Conservation (phyloP, 2,329 filamentous ascomycete genomes). For the Truncatella angustata region DNA sequence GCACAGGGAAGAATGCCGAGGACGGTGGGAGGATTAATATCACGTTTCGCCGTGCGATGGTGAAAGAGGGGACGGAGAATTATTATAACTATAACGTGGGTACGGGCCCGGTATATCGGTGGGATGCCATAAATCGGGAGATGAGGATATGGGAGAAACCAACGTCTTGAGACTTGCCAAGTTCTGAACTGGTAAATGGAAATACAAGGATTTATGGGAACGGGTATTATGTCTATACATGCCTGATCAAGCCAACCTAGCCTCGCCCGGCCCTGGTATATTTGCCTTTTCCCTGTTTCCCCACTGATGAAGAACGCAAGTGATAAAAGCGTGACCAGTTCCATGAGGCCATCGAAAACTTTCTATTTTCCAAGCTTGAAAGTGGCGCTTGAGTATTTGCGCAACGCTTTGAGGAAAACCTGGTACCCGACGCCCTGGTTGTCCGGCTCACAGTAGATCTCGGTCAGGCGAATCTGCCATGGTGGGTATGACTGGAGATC, state of each 20-base stretch:
- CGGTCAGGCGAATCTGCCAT: constrained; percentile 92
- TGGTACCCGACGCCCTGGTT: constrained; percentile 89
- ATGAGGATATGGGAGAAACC: constrained; percentile 38
- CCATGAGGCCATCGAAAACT: background rate
- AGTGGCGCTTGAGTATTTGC: constrained; percentile 81
- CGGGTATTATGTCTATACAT: constrained; percentile 17
- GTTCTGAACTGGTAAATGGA: no score
- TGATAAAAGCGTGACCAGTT: background rate
- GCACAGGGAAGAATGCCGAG: constrained; percentile 60
- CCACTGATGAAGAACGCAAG: background rate
- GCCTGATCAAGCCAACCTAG: background rate
- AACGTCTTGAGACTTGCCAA: background rate
- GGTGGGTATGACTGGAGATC: constrained; percentile 90
- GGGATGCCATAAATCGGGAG: constrained; percentile 56
- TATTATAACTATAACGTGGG: constrained; percentile 86
- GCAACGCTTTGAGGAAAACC: constrained; percentile 81
- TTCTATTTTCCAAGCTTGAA: constrained; percentile 74
- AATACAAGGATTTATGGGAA: no score
- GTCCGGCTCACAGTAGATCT: constrained; percentile 81
- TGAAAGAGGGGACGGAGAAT: constrained; percentile 73
- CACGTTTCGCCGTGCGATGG: constrained; percentile 70
- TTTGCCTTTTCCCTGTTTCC: background rate
- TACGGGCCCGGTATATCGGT: constrained; percentile 63
- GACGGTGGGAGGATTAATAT: constrained; percentile 72
- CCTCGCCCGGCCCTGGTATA: no score